Percentiles rank a stretch among this genome's conserved stretches.
phyloP scores from a whole-genome alignment of 1,284 basidiomycete genomes.

The Cyathus olla region DNA sequence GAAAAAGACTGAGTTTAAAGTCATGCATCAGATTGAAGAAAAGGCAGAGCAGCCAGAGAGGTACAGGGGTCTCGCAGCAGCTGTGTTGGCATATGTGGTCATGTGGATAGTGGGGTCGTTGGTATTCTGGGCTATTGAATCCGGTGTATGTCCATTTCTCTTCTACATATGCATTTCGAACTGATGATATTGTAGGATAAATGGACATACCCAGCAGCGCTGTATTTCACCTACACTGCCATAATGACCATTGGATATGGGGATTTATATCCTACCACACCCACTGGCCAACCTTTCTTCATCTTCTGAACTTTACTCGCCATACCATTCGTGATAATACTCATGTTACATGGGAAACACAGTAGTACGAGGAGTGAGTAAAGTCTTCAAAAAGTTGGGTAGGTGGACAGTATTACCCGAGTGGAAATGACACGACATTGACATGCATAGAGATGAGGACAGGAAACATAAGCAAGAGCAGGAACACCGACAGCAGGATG shows the following conservation, averaged over 20 bases:
- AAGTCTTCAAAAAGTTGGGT: conserved; percentile 38
- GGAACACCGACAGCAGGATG: not conserved
- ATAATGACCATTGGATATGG: conserved; percentile 53
- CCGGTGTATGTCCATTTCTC: no score
- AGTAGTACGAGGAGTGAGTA: conserved; percentile 39
- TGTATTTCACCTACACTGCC: conserved; percentile 50
- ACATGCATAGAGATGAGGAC: not conserved
- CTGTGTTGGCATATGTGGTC: conserved; percentile 40
- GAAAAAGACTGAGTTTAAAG: conserved; percentile 46
- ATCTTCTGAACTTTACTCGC: conserved; percentile 52
- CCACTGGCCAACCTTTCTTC: conserved; percentile 50
- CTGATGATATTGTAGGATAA: no score
- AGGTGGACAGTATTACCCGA: conserved; percentile 40
- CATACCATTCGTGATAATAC: conserved; percentile 49
- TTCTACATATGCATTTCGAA: no score
- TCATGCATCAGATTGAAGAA: conserved; percentile 45
- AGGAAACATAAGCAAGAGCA: conserved; percentile 7
- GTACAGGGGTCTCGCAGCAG: conserved; percentile 38
- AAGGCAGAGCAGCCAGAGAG: conserved; percentile 29
- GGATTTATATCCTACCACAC: conserved; percentile 45
- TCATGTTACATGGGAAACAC: conserved; percentile 51
- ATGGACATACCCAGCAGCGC: conserved; percentile 47
- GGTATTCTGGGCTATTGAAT: conserved; percentile 46
- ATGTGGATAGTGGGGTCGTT: conserved; percentile 43
- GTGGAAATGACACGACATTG: conserved; percentile 2